A percentile compares a stretch with the other conserved stretches of the same genome.
These are phyloP conservation scores for Agaricus bisporus DNA, from an alignment of 768 basidiomycete genomes.

Conservation along the genomic window DNA sequence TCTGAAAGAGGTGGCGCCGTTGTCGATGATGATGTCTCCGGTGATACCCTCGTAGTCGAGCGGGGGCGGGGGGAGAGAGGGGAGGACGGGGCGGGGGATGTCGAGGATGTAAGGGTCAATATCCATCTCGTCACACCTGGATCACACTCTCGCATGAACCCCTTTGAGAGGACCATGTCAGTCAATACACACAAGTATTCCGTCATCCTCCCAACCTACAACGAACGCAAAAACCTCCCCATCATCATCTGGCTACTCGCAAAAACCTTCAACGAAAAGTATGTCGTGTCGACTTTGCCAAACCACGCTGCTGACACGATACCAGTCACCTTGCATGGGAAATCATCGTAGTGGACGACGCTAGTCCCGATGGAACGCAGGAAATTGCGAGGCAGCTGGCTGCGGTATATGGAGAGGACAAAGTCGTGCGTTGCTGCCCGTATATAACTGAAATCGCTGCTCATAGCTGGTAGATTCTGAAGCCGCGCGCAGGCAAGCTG, in stretches of 20 bases:
- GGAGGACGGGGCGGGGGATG: slow-evolving; percentile 12
- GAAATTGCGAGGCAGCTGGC: slow-evolving; percentile 80
- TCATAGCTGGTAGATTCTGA: slow-evolving; percentile 44
- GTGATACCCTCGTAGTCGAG: slow-evolving; percentile 44
- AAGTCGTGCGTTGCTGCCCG: slow-evolving; percentile 44
- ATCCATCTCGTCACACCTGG: slow-evolving; percentile 8
- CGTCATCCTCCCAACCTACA: slow-evolving; percentile 91
- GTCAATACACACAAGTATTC: slow-evolving; percentile 76
- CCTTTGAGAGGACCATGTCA: slow-evolving; percentile 51
- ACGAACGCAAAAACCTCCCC: slow-evolving; percentile 88
- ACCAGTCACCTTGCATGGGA: slow-evolving; percentile 78
- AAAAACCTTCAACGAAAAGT: slow-evolving; percentile 73
- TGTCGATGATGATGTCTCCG: slow-evolving; percentile 74
- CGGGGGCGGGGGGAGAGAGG: slow-evolving; percentile 16
- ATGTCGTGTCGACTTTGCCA: slow-evolving; percentile 23
- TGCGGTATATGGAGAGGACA: slow-evolving; percentile 77
- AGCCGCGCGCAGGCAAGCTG: slow-evolving; percentile 85
- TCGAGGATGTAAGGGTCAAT: slow-evolving; percentile 1
- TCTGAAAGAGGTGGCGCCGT: slow-evolving; percentile 76
- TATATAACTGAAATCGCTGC: not conserved
- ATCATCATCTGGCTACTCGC: slow-evolving; percentile 84
- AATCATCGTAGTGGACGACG: slow-evolving; percentile 87
- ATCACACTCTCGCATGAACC: slow-evolving; percentile 44
- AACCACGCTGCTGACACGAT: no score
- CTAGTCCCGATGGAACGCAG: slow-evolving; percentile 89